Conservation (phyloP, 2,329 filamentous ascomycete species). For the Sclerotinia subarctica region DNA sequence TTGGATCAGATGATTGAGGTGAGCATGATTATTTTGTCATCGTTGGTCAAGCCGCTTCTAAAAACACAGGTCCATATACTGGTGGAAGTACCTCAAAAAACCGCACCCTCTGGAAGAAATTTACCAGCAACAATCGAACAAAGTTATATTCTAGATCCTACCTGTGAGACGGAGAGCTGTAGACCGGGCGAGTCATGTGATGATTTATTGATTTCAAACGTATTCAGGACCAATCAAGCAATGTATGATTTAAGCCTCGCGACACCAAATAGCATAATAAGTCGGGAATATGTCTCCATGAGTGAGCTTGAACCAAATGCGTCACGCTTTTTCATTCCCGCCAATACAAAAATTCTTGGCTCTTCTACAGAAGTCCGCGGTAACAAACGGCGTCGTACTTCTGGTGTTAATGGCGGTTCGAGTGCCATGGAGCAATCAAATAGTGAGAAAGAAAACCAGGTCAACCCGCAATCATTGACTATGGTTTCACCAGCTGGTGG, state of each 20-base stretch:
- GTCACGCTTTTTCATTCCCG: neutral
- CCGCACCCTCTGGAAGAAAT: conserved; percentile 12
- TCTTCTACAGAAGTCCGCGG: conserved; percentile 2
- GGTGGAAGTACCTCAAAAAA: neutral
- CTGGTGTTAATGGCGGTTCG: neutral
- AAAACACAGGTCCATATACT: neutral
- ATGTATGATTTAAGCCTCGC: conserved; percentile 1
- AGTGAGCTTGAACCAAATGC: conserved; percentile 16
- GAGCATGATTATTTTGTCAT: neutral
- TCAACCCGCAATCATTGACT: neutral
- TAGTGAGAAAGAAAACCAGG: neutral
- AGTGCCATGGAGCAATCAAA: neutral
- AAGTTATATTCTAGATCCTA: conserved; percentile 14
- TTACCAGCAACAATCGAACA: conserved; percentile 13
- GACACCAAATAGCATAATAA: neutral
- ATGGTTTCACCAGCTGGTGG: neutral
- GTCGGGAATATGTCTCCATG: conserved; percentile 16
- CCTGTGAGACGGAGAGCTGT: conserved; percentile 10
- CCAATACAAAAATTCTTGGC: conserved; percentile 6
- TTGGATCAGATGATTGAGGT: conserved; percentile 19
- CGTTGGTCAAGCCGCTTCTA: neutral
- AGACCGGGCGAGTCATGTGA: conserved; percentile 8
- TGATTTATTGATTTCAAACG: neutral
- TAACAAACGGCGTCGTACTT: conserved; percentile 4
- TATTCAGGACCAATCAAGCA: neutral